Evolutionary conservation across 2,329 filamentous ascomycete genomes (phyloP).

Genomic region (Aureobasidium namibiae): DNA sequence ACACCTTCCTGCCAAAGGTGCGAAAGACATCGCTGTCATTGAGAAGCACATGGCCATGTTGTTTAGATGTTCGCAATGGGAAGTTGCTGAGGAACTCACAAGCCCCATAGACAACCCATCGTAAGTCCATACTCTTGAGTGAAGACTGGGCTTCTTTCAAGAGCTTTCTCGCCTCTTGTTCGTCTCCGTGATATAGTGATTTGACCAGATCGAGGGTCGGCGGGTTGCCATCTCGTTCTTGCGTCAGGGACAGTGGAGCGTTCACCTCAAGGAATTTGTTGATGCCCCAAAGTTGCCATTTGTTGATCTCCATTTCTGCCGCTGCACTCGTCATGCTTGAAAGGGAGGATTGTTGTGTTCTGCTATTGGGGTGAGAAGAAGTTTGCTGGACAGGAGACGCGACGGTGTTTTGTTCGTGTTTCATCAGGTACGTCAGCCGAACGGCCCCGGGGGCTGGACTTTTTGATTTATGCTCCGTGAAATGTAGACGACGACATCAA

Average conservation of each 20-base stretch:
- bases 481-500: constrained; percentile 12
- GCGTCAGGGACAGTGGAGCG: not conserved
- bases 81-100: not conserved
- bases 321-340: not conserved
- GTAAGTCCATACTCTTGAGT: not conserved
- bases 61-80: not conserved
- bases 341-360: not conserved
- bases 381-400: not conserved
- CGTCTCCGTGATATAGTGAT: not conserved
- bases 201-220: not conserved
- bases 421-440: not conserved
- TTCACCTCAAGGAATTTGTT: not conserved
- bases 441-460: not conserved
- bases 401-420: constrained; percentile 7
- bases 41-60: not conserved
- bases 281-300: constrained; percentile 3
- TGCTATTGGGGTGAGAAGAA: not conserved
- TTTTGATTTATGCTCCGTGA: constrained; percentile 6
- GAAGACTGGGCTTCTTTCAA: not conserved
- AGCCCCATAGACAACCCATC: not conserved
- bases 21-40: not conserved
- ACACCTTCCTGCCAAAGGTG: not conserved
- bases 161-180: not conserved
- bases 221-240: not conserved
- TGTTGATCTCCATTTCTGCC: not conserved